phyloP scores from a whole-genome alignment of 2,329 filamentous ascomycete species.

The Leptodontidium sp. region DNA sequence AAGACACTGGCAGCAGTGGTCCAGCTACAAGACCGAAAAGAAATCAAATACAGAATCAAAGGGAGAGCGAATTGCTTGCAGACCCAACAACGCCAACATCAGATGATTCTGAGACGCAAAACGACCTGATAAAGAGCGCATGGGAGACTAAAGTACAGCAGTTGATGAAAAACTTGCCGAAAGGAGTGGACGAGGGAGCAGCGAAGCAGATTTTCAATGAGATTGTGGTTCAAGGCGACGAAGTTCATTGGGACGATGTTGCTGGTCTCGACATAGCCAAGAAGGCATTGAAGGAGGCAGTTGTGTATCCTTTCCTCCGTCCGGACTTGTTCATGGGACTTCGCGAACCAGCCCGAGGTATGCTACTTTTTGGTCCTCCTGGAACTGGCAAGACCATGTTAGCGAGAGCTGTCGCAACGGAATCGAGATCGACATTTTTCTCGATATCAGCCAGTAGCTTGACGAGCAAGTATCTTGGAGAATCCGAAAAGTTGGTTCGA shows the following conservation, averaged over 20 bases:
- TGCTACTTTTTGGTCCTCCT: slow-evolving; percentile 94
- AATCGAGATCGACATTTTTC: slow-evolving; percentile 95
- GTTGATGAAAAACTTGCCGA: slow-evolving; percentile 80
- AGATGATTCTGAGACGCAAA: slow-evolving; percentile 55
- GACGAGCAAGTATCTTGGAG: slow-evolving; percentile 94
- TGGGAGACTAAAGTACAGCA: slow-evolving; percentile 70
- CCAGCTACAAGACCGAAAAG: slow-evolving; percentile 38
- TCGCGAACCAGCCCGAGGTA: slow-evolving; percentile 90
- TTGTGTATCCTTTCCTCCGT: slow-evolving; percentile 95
- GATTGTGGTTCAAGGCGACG: slow-evolving; percentile 91
- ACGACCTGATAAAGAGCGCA: slow-evolving; percentile 54
- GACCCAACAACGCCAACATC: slow-evolving; percentile 54
- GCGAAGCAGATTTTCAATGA: slow-evolving; percentile 96
- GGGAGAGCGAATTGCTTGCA: slow-evolving; percentile 46
- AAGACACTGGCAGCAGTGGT: slow-evolving; percentile 43
- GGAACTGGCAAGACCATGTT: slow-evolving; percentile 99
- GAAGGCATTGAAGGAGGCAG: slow-evolving; percentile 89
- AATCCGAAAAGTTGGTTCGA: slow-evolving; percentile 94
- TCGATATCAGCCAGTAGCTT: slow-evolving; percentile 94
- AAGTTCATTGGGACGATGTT: slow-evolving; percentile 94
- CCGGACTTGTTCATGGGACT: slow-evolving; percentile 96
- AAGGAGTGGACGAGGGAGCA: slow-evolving; percentile 81
- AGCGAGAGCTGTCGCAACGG: slow-evolving; percentile 91
- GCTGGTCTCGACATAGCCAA: slow-evolving; percentile 92
- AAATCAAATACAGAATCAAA: slow-evolving; percentile 46